Conservation (phyloP, 106 monocot species). For the Iris macrosiphon region DNA sequence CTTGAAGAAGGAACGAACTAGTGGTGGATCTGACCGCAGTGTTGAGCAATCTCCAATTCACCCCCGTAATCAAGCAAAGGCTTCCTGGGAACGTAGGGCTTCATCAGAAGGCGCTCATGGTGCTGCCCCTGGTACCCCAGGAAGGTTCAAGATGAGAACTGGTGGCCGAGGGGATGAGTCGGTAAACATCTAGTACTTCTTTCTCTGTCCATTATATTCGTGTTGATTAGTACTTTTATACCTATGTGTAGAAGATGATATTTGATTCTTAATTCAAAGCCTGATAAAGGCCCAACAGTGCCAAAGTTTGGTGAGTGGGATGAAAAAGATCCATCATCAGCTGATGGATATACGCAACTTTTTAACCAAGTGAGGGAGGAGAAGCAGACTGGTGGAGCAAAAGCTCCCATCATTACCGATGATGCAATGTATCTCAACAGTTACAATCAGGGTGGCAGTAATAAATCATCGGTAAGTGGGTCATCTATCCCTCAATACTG, state of each 20-base stretch:
- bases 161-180: conserved; percentile 36
- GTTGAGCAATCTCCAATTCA: conserved; percentile 54
- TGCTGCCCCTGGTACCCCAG: conserved; percentile 15
- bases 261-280: conserved; percentile 22
- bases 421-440: conserved; percentile 8
- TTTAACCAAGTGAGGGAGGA: conserved; percentile 73
- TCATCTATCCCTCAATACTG: no score
- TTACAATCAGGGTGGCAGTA: conserved; percentile 1
- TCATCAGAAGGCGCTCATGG: conserved; percentile 27
- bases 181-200: conserved; percentile 18
- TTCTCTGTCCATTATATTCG: neutral
- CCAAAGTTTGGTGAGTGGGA: conserved; percentile 90
- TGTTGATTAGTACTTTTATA: neutral
- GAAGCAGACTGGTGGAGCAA: conserved; percentile 41
- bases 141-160: conserved; percentile 21
- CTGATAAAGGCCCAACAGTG: conserved; percentile 39
- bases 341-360: conserved; percentile 52
- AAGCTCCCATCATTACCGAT: conserved; percentile 20
- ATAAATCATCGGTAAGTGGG: conserved; percentile 20
- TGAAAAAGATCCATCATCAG: conserved; percentile 45
- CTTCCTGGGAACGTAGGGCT: conserved; percentile 30
- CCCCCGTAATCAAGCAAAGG: conserved; percentile 27
- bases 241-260: neutral
- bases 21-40: conserved; percentile 30
- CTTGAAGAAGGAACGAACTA: conserved; percentile 10